phyloP scores from a whole-genome alignment of 192 early-diverging fungal species.

The Linnemannia schmuckeri region DNA sequence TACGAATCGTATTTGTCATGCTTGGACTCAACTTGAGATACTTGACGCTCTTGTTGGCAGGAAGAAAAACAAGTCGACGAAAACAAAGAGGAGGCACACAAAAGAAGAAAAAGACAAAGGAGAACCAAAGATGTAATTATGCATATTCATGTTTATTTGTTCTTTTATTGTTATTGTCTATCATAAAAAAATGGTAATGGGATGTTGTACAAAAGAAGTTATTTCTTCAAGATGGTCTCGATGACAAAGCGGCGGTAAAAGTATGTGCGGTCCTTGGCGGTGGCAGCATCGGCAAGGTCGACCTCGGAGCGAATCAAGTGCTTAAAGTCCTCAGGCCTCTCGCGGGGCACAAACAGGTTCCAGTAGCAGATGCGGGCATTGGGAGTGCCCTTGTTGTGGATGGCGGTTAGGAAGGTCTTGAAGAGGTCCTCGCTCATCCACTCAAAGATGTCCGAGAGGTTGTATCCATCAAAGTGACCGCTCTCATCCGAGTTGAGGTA shows the following conservation, averaged over 20 bases:
- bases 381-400: slow-evolving; percentile 50
- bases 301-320: slow-evolving; percentile 43
- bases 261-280: slow-evolving; percentile 53
- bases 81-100: neutral
- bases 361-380: slow-evolving; percentile 54
- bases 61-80: no score
- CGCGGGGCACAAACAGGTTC: slow-evolving; percentile 55
- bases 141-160: neutral
- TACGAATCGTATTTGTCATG: no score
- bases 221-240: slow-evolving; percentile 47
- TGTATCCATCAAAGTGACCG: slow-evolving; percentile 54
- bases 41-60: no score
- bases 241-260: slow-evolving; percentile 57
- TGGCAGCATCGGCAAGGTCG: slow-evolving; percentile 43
- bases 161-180: neutral
- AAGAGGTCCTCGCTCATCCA: slow-evolving; percentile 56
- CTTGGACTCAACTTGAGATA: no score
- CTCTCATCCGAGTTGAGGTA: slow-evolving; percentile 52
- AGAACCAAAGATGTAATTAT: neutral
- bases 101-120: neutral
- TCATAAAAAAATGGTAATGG: neutral
- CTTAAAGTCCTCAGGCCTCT: slow-evolving; percentile 49
- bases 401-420: slow-evolving; percentile 48
- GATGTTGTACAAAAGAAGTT: neutral
- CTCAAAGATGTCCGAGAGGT: slow-evolving; percentile 54